Evolutionary conservation across 2,329 filamentous ascomycete species (phyloP).

Genomic region (Calonectria honghensis): DNA sequence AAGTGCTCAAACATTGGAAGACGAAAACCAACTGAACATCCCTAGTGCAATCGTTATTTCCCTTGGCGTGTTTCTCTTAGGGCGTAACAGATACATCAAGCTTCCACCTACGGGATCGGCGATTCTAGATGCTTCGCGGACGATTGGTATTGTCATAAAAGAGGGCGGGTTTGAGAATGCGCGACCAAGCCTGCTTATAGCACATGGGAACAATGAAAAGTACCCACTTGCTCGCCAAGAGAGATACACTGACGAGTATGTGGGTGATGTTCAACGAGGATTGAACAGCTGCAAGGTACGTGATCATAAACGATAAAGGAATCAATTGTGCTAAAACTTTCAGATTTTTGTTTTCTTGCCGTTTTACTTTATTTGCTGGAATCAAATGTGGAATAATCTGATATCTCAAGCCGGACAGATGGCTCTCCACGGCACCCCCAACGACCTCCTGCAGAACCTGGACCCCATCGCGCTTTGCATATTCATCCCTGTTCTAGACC

Average conservation of each 20-base stretch:
- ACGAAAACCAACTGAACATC: not conserved
- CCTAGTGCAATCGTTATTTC: slow-evolving; percentile 39
- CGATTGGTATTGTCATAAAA: slow-evolving; percentile 32
- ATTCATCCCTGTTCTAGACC: slow-evolving; percentile 55
- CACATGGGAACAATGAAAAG: slow-evolving; percentile 43
- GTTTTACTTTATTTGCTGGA: slow-evolving; percentile 43
- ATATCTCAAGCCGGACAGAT: slow-evolving; percentile 55
- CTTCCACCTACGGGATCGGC: slow-evolving; percentile 37
- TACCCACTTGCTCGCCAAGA: slow-evolving; percentile 49
- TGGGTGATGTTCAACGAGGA: slow-evolving; percentile 48
- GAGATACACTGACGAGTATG: slow-evolving; percentile 52
- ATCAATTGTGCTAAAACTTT: not conserved
- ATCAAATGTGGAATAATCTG: slow-evolving; percentile 59
- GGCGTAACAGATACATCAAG: slow-evolving; percentile 35
- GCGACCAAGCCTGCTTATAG: slow-evolving; percentile 36
- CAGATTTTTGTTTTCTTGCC: slow-evolving; percentile 42
- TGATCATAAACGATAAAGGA: not conserved
- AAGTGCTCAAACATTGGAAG: not conserved
- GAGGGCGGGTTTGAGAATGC: slow-evolving; percentile 36
- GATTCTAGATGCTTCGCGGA: slow-evolving; percentile 40
- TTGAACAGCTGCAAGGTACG: slow-evolving; percentile 53
- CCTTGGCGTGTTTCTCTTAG: slow-evolving; percentile 23
- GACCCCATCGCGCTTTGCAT: slow-evolving; percentile 54
- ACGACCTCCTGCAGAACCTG: slow-evolving; percentile 56
- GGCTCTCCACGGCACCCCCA: slow-evolving; percentile 51